phyloP scores from a whole-genome alignment of 176 grass and related monocot genomes.

The Rhynchospora pubera region DNA sequence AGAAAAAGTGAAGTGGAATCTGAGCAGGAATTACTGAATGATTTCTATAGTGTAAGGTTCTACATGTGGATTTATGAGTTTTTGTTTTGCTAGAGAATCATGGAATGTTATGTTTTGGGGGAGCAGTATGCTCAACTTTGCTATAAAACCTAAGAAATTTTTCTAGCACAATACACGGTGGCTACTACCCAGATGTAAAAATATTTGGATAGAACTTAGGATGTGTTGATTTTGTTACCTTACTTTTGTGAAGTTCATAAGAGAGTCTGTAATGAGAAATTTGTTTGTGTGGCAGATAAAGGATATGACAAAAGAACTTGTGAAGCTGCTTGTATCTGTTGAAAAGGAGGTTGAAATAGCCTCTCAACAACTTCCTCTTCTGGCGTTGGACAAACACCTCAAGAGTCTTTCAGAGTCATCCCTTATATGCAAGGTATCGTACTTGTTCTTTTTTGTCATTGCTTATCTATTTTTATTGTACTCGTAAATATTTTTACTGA shows the following conservation, averaged over 20 bases:
- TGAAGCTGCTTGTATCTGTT: slow-evolving; percentile 55
- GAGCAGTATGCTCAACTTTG: neutral
- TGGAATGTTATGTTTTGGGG: neutral
- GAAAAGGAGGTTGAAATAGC: slow-evolving; percentile 77
- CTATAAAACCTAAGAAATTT: neutral
- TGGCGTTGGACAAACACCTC: slow-evolving; percentile 47
- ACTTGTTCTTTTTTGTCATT: slow-evolving; percentile 12
- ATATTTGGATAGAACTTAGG: neutral
- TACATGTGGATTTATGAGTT: neutral
- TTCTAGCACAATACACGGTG: neutral
- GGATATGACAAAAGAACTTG: slow-evolving; percentile 75
- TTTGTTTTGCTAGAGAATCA: neutral
- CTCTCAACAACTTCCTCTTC: slow-evolving; percentile 58
- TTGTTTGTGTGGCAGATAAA: slow-evolving; percentile 45
- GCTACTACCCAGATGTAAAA: neutral
- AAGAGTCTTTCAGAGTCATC: slow-evolving; percentile 53
- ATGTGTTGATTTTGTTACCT: slow-evolving; percentile 1
- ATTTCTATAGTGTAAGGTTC: slow-evolving; percentile 79
- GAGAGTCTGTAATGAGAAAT: neutral
- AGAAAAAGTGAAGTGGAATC: slow-evolving; percentile 37
- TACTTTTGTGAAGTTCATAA: neutral
- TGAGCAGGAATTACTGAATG: slow-evolving; percentile 60
- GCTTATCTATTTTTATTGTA: neutral
- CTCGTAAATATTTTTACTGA: slow-evolving; percentile 18
- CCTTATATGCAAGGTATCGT: slow-evolving; percentile 59